These are phyloP conservation scores for Malbranchea zuffiana DNA, from an alignment of 2,329 filamentous ascomycete species.

Conservation along the genomic window DNA sequence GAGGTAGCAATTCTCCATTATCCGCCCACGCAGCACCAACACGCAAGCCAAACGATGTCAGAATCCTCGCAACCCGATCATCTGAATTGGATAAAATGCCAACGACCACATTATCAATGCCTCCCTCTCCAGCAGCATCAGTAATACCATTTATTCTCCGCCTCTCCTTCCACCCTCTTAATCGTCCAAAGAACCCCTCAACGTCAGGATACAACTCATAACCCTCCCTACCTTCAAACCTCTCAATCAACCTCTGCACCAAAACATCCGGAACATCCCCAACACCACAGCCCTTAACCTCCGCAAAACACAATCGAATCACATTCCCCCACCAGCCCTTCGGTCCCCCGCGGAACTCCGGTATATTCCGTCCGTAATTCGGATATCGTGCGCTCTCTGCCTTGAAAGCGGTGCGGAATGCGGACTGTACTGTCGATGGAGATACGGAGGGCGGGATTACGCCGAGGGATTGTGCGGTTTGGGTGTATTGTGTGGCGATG, in stretches of 20 bases:
- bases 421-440: slow-evolving; percentile 18
- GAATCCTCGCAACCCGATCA: slow-evolving; percentile 31
- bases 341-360: slow-evolving; percentile 28
- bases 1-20: slow-evolving; percentile 16
- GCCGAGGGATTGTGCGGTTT: slow-evolving; percentile 28
- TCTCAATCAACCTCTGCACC: slow-evolving; percentile 26
- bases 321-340: slow-evolving; percentile 37
- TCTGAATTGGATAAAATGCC: slow-evolving; percentile 40
- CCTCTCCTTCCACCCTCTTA: slow-evolving; percentile 20
- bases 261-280: slow-evolving; percentile 25
- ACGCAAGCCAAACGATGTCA: slow-evolving; percentile 30
- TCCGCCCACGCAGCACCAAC: slow-evolving; percentile 28
- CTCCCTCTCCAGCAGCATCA: slow-evolving; percentile 18
- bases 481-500: slow-evolving; percentile 32
- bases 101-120: slow-evolving; percentile 27
- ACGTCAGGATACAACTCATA: slow-evolving; percentile 35
- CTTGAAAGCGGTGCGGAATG: slow-evolving; percentile 28
- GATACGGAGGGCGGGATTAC: slow-evolving; percentile 22
- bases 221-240: slow-evolving; percentile 31
- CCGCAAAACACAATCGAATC: slow-evolving; percentile 29
- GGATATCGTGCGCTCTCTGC: slow-evolving; percentile 24
- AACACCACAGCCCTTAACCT: slow-evolving; percentile 8
- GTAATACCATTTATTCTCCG: slow-evolving; percentile 16
- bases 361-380: slow-evolving; percentile 36
- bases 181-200: slow-evolving; percentile 24